Evolutionary conservation across 345 rosid genomes (phyloP).

Genomic region (Eucalyptus urophylla): DNA sequence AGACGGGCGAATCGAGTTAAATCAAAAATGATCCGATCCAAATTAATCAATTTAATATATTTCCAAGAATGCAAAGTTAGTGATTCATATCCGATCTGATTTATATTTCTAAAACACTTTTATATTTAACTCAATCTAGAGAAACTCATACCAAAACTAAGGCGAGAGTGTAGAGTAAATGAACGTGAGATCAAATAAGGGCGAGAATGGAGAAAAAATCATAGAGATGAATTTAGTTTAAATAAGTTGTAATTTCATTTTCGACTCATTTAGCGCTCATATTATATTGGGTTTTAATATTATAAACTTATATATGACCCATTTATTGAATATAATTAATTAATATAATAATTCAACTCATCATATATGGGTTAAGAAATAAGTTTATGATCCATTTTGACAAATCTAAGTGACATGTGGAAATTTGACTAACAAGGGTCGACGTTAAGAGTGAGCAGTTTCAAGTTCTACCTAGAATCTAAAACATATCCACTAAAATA

Average conservation of each 20-base stretch:
- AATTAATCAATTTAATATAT: background rate
- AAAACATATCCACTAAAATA: no score
- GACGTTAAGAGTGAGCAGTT: no score
- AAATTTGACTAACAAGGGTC: background rate
- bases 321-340: background rate
- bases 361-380: background rate
- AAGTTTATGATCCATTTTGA: background rate
- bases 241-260: background rate
- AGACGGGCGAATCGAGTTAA: fast-evolving
- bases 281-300: background rate
- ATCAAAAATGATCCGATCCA: background rate
- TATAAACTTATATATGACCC: background rate
- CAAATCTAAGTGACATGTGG: background rate
- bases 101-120: background rate
- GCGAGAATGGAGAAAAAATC: background rate
- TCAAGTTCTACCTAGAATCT: no score
- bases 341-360: background rate
- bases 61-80: background rate
- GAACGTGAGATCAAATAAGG: background rate
- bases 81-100: fast-evolving
- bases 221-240: background rate
- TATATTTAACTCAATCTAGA: background rate
- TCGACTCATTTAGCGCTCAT: background rate
- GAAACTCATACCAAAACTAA: background rate
- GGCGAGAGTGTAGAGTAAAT: background rate